Evolutionary conservation across 2,329 filamentous ascomycete species (phyloP), one percentile per base, ranked within the genome.

Genomic region (Paraconiothyrium sp.): DNA sequence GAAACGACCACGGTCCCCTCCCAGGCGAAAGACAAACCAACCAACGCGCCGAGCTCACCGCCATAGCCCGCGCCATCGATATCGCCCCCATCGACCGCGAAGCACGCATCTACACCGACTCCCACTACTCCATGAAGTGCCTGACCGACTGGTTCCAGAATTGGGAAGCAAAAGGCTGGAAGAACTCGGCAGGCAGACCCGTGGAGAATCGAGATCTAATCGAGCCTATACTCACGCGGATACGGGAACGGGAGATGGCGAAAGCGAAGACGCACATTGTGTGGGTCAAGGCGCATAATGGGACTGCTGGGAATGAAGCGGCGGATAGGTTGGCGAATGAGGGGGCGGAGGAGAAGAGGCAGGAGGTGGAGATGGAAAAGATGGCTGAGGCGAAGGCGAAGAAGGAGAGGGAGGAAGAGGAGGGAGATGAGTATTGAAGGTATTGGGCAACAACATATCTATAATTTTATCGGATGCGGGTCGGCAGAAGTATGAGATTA

Each of bases 1-100:
- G 88, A 68, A 91, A 91, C 71, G 80, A 97, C 27, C 92, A 92
- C 13, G 93, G 96, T 78, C 88, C 89, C 4, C 86, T 97, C 2
- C 80, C 84, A 55, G 93, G 93, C 54, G 83, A 85, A 16, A 84
- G 85, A 10, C 95, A 98, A 79, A 98, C 95, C 0, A 99, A 99
- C 76, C 93, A 98, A 78, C 91, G 95, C 3, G 95, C 94, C n/a
- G 95, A 99, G 81, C 84, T 99, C 61, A 94, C 92, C 27, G 95
- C 93, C 8, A 90, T 98, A 65, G 83, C 92, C 34, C 90, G 94
- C 60, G 94, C 94, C 0, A 84, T 98, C 24, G 89, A 97, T 72
- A 86, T 90, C 49, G 88, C 90, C 1, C 89, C 92, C 0, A 80
- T 86, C 16, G 84, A 89, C 60, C 85, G 91, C 60, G 84, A 88